phyloP scores from a whole-genome alignment of 148 eudicot species.

The Spergularia bocconei region DNA sequence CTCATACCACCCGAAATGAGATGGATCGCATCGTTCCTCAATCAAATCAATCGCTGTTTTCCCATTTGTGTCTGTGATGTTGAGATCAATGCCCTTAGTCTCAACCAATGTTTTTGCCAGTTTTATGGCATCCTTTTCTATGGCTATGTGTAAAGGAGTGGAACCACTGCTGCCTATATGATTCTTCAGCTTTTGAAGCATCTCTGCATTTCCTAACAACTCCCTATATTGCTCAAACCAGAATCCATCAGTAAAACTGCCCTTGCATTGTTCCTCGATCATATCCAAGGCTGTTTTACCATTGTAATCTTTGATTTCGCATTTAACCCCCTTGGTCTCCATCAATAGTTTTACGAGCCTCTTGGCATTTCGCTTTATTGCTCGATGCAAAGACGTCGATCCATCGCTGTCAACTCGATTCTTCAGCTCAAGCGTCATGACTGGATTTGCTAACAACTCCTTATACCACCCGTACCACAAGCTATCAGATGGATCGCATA shows the following conservation, averaged over 20 bases:
- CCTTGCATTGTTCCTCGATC: constrained; percentile 8
- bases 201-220: too few species aligned
- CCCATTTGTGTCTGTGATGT: neutral
- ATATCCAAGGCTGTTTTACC: constrained; percentile 12
- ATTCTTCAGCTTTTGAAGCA: too few species aligned
- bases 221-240: constrained; percentile 6
- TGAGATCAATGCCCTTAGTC: too few species aligned
- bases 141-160: too few species aligned
- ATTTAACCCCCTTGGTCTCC: constrained; percentile 5
- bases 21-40: neutral
- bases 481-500: neutral
- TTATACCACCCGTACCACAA: neutral
- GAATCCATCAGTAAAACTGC: neutral
- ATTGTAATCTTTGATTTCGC: constrained; percentile 4
- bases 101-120: too few species aligned
- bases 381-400: constrained; percentile 7
- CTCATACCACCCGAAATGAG: neutral
- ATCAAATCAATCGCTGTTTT: constrained; percentile 11
- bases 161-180: too few species aligned
- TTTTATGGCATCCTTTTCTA: too few species aligned
- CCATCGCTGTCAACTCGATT: constrained; percentile 14
- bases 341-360: constrained; percentile 4
- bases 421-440: neutral
- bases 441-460: neutral
- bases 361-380: neutral